phyloP scores from a whole-genome alignment of 164 flowering plant species.

The Chimonanthus salicifolius region DNA sequence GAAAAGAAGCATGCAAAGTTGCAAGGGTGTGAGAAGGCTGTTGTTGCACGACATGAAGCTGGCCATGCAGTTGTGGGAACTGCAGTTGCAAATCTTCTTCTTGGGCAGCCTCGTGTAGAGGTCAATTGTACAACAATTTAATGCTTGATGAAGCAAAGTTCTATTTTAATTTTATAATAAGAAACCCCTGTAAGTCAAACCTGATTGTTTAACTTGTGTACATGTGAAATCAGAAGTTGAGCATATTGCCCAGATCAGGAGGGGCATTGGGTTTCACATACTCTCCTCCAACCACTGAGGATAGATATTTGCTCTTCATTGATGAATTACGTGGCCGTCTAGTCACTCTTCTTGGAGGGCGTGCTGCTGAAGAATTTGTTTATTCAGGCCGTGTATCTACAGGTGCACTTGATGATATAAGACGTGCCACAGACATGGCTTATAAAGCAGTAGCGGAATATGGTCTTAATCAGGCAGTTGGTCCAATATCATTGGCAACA shows the following conservation, averaged over 20 bases:
- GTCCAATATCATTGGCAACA: constrained; percentile 81
- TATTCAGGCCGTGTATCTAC: constrained; percentile 96
- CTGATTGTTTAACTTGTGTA: neutral
- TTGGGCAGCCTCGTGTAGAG: constrained; percentile 95
- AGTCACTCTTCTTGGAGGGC: constrained; percentile 98
- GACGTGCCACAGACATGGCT: constrained; percentile 97
- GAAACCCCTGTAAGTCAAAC: neutral
- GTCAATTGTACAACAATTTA: constrained; percentile 28
- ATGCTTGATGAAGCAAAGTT: neutral
- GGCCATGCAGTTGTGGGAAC: constrained; percentile 99
- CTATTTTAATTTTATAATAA: too few species aligned
- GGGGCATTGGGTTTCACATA: constrained; percentile 97
- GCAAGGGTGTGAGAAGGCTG: constrained; percentile 89
- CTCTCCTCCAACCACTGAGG: constrained; percentile 83
- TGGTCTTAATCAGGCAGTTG: constrained; percentile 84
- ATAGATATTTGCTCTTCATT: constrained; percentile 89
- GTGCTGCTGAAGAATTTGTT: constrained; percentile 96
- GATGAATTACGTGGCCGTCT: constrained; percentile 96
- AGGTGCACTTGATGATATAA: constrained; percentile 96
- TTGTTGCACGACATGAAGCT: constrained; percentile 98
- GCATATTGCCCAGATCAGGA: constrained; percentile 97
- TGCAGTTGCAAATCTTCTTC: constrained; percentile 87
- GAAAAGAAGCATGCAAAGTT: constrained; percentile 89
- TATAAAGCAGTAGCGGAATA: constrained; percentile 98
- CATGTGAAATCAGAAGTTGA: constrained; percentile 61